Evolutionary conservation across 2,329 filamentous ascomycete genomes (phyloP).

Genomic region (Juglanconis sp.): DNA sequence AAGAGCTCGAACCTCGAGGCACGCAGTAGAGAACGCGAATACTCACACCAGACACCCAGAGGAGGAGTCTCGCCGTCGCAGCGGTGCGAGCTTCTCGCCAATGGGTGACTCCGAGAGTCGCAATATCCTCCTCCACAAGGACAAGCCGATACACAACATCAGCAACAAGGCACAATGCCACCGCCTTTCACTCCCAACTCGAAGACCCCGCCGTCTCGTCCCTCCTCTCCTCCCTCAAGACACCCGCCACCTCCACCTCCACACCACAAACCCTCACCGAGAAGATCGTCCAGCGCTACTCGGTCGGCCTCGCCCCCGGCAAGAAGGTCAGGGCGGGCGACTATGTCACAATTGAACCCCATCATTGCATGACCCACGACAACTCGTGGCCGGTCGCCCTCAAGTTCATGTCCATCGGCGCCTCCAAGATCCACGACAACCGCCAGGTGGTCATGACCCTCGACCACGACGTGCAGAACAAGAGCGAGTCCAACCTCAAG

Average conservation of each 20-base stretch:
- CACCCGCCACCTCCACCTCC: slow-evolving; percentile 12
- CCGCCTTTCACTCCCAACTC: slow-evolving; percentile 63
- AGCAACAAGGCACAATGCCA: slow-evolving; percentile 31
- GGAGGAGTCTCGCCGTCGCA: slow-evolving; percentile 27
- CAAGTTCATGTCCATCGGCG: slow-evolving; percentile 83
- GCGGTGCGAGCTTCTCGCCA: slow-evolving; percentile 24
- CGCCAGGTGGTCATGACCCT: slow-evolving; percentile 78
- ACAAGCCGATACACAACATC: slow-evolving; percentile 18
- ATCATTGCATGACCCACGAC: slow-evolving; percentile 80
- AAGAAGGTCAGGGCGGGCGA: slow-evolving; percentile 78
- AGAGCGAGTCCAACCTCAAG: slow-evolving; percentile 70
- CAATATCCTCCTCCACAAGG: slow-evolving; percentile 1
- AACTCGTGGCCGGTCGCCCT: slow-evolving; percentile 45
- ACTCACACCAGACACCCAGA: slow-evolving; percentile 17
- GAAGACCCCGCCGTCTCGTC: slow-evolving; percentile 50
- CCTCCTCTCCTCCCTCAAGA: slow-evolving; percentile 51
- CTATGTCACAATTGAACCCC: slow-evolving; percentile 73
- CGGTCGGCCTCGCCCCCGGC: slow-evolving; percentile 69
- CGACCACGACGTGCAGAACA: slow-evolving; percentile 89
- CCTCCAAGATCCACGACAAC: slow-evolving; percentile 67
- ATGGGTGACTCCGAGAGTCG: slow-evolving; percentile 10
- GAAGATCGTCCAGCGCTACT: slow-evolving; percentile 82
- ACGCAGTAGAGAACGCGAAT: not conserved
- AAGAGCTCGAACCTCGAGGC: not conserved
- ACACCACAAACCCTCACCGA: slow-evolving; percentile 82